Evolutionary conservation across 1,139 yeast species (phyloP).

Genomic region (Protomyces inouyei): DNA sequence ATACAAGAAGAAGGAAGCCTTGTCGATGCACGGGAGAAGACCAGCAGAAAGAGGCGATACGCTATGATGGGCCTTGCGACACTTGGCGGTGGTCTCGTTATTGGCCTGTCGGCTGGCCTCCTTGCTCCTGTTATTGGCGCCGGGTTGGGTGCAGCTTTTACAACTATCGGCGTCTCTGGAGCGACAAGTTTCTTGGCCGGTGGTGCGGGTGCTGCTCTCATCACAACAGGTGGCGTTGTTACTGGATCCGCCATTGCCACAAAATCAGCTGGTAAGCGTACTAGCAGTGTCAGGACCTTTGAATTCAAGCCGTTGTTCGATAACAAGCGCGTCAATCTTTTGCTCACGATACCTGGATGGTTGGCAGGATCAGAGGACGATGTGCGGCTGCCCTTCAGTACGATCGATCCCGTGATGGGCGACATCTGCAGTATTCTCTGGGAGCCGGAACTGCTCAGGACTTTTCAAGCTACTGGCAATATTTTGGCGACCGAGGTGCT

Average conservation of each 20-base stretch:
- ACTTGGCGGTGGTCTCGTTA: constrained; percentile 90
- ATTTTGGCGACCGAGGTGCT: constrained; percentile 87
- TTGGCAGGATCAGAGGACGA: constrained; percentile 94
- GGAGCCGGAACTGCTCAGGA: constrained; percentile 97
- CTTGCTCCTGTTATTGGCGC: constrained; percentile 98
- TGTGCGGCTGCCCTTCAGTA: constrained; percentile 90
- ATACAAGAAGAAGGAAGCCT: constrained; percentile 53
- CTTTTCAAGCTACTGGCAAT: constrained; percentile 92
- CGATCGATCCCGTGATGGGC: constrained; percentile 97
- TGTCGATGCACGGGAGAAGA: constrained; percentile 63
- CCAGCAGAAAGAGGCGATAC: constrained; percentile 60
- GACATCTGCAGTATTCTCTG: constrained; percentile 85
- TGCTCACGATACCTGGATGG: constrained; percentile 97
- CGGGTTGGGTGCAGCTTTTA: constrained; percentile 93
- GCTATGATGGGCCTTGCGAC: constrained; percentile 93
- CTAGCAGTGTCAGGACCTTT: constrained; percentile 89
- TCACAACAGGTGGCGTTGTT: constrained; percentile 86
- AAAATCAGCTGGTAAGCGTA: constrained; percentile 76
- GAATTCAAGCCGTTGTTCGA: constrained; percentile 90
- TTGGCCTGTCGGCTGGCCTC: constrained; percentile 91
- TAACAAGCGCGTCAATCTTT: constrained; percentile 78
- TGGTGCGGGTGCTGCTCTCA: constrained; percentile 92
- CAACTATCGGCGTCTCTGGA: constrained; percentile 91
- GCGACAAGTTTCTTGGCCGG: constrained; percentile 91
- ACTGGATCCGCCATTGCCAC: constrained; percentile 88